Conservation (phyloP, 2,329 filamentous ascomycete genomes). For the Hypoxylon sp. region DNA sequence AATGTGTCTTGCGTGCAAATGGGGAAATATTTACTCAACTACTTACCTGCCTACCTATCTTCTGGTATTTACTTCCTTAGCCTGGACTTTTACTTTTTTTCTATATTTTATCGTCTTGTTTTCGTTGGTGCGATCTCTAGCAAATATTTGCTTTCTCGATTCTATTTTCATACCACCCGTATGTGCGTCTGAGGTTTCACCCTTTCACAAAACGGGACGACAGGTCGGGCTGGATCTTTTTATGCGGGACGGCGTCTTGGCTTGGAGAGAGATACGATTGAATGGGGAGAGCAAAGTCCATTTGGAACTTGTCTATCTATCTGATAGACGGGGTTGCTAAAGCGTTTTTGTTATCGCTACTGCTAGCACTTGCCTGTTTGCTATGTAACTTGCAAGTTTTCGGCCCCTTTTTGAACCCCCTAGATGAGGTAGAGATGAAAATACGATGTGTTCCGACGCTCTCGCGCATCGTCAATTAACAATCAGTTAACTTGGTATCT, state of each 20-base stretch:
- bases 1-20: constrained; percentile 28
- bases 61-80: constrained; percentile 43
- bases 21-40: constrained; percentile 31
- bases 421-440: constrained; percentile 25
- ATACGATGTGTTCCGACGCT: constrained; percentile 27
- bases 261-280: constrained; percentile 43
- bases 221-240: constrained; percentile 36
- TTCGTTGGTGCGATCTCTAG: constrained; percentile 22
- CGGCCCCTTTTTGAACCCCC: constrained; percentile 14
- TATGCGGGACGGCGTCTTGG: constrained; percentile 39
- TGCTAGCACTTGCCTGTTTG: constrained; percentile 30
- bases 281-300: constrained; percentile 21
- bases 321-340: constrained; percentile 20
- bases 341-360: constrained; percentile 22
- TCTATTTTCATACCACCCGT: constrained; percentile 38
- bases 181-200: not conserved
- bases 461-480: constrained; percentile 1
- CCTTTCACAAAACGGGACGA: constrained; percentile 16
- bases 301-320: constrained; percentile 2
- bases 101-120: constrained; percentile 12
- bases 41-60: constrained; percentile 26
- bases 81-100: constrained; percentile 35
- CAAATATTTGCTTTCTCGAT: constrained; percentile 29
- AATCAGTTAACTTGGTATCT: not conserved
- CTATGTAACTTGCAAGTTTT: constrained; percentile 20